phyloP scores from a whole-genome alignment of 2,329 filamentous ascomycete genomes.

The Emmonsiellopsis sp. region DNA sequence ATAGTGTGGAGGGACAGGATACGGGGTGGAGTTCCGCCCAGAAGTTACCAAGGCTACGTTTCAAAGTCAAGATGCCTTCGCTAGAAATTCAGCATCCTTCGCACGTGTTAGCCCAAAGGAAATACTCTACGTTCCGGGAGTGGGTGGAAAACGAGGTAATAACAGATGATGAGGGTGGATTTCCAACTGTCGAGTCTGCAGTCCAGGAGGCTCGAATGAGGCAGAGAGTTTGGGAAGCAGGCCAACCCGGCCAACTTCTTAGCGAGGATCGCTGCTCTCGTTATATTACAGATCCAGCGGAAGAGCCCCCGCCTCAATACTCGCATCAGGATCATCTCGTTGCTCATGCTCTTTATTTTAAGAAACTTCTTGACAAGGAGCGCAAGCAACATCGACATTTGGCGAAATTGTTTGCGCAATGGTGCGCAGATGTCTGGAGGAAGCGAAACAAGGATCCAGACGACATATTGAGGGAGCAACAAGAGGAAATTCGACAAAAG shows the following conservation, averaged over 20 bases:
- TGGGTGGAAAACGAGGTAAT: slow-evolving; percentile 49
- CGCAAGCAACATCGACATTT: slow-evolving; percentile 64
- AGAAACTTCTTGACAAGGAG: slow-evolving; percentile 69
- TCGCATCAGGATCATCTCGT: slow-evolving; percentile 79
- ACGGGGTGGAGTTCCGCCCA: slow-evolving; percentile 8
- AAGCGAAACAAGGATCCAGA: slow-evolving; percentile 45
- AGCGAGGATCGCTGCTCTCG: slow-evolving; percentile 60
- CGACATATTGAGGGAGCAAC: slow-evolving; percentile 70
- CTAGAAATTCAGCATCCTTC: slow-evolving; percentile 43
- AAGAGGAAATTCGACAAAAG: slow-evolving; percentile 53
- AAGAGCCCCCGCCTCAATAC: slow-evolving; percentile 70
- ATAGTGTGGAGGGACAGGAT: slow-evolving; percentile 15
- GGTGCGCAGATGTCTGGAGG: slow-evolving; percentile 33
- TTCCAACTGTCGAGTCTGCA: slow-evolving; percentile 51
- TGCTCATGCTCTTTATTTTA: slow-evolving; percentile 69
- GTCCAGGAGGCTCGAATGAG: slow-evolving; percentile 61
- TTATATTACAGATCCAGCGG: slow-evolving; percentile 62
- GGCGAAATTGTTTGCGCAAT: slow-evolving; percentile 66
- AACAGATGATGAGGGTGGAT: slow-evolving; percentile 34
- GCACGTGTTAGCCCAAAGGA: slow-evolving; percentile 37
- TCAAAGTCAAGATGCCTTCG: slow-evolving; percentile 44
- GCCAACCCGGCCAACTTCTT: slow-evolving; percentile 64
- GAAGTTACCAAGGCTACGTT: slow-evolving; percentile 28
- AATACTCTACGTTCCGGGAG: slow-evolving; percentile 49
- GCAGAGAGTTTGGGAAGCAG: slow-evolving; percentile 60